A percentile compares a stretch with the other conserved stretches of the same genome.
Evolutionary conservation across 805 yeast genomes (phyloP).

Genomic region (Spathaspora gorwiae): DNA sequence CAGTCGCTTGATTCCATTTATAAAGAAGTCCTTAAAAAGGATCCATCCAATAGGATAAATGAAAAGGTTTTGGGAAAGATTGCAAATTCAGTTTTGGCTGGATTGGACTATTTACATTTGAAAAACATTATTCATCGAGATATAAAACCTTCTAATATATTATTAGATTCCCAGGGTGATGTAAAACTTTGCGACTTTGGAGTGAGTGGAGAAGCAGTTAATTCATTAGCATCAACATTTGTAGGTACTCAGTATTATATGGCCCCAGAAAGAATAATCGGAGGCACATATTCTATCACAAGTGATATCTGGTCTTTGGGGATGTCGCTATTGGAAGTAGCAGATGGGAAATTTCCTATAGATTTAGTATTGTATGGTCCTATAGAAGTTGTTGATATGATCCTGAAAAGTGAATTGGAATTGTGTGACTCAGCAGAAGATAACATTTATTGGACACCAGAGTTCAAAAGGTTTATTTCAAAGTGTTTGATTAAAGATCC

Average conservation of each 20-base stretch:
- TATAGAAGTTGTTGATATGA: slow-evolving; percentile 77
- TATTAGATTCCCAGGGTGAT: slow-evolving; percentile 70
- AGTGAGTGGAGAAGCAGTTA: slow-evolving; percentile 94
- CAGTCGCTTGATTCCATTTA: slow-evolving; percentile 88
- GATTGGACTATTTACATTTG: slow-evolving; percentile 83
- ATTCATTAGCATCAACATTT: slow-evolving; percentile 91
- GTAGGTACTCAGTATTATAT: slow-evolving; percentile 97
- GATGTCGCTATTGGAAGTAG: slow-evolving; percentile 75
- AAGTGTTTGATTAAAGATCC: slow-evolving; percentile 80
- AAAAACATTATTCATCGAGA: slow-evolving; percentile 90
- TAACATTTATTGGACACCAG: slow-evolving; percentile 74
- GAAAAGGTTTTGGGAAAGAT: slow-evolving; percentile 90
- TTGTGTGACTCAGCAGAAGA: slow-evolving; percentile 72
- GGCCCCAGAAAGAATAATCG: slow-evolving; percentile 98
- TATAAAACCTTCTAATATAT: slow-evolving; percentile 91
- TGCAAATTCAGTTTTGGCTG: slow-evolving; percentile 79
- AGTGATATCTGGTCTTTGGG: slow-evolving; percentile 98
- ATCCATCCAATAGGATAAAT: slow-evolving; percentile 76
- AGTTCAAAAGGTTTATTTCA: slow-evolving; percentile 77
- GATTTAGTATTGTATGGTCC: slow-evolving; percentile 42
- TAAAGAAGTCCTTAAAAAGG: slow-evolving; percentile 60
- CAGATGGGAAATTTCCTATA: slow-evolving; percentile 80
- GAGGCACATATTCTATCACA: slow-evolving; percentile 91
- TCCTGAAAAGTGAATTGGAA: slow-evolving; percentile 77
- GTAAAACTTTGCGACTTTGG: slow-evolving; percentile 96